Evolutionary conservation across 2,329 filamentous ascomycete genomes (phyloP), one percentile per base, ranked within the genome.

Genomic region (Cladobotryum protrusum): DNA sequence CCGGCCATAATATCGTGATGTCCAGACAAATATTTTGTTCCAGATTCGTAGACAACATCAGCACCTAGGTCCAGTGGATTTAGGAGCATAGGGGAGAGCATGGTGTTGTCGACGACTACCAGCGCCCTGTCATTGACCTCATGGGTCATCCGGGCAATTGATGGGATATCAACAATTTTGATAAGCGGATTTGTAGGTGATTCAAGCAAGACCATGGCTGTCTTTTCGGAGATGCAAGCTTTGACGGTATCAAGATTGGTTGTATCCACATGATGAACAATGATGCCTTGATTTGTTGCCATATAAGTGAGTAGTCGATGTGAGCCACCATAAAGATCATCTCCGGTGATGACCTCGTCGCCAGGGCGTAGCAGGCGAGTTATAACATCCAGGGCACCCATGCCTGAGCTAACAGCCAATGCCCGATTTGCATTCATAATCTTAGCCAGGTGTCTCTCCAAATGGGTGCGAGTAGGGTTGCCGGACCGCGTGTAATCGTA

Each of bases 1-100:
- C 95, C 93, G 9, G 93, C 93, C 93, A 99, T 99, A 64, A 99
- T 86, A 66, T 99, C 95, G 75, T 99, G 93, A 68, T 99, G 93
- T 32, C 93, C 93, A 1, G 91, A 97, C 5, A 99, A 78, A 63
- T 99, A 99, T 69, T 99, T 99, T 19, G 93, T 99, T 49, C 93
- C 93, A 20, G 88, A 95, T 73, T 99, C 93, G 70, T 99, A 99
- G 49, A 95, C 89, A 58, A 99, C 87, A 62, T 99, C 93, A 14
- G 92, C 91, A 50, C 95, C 93, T 24, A 97, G 78, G 54, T 97
- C 92, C 15, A 99, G 81, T 5, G 93, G 93, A 71, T 96, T 97
- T 63, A 85, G 85, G 7, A 99, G 83, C 75, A 96, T 85, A 11
- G 93, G 93, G 2, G 91, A 96, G 57, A 99, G 84, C 93, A 99